Evolutionary conservation across 2,329 filamentous ascomycete genomes (phyloP), one percentile per base, ranked within the genome.

Genomic region (Aspergillus pseudotamarii): DNA sequence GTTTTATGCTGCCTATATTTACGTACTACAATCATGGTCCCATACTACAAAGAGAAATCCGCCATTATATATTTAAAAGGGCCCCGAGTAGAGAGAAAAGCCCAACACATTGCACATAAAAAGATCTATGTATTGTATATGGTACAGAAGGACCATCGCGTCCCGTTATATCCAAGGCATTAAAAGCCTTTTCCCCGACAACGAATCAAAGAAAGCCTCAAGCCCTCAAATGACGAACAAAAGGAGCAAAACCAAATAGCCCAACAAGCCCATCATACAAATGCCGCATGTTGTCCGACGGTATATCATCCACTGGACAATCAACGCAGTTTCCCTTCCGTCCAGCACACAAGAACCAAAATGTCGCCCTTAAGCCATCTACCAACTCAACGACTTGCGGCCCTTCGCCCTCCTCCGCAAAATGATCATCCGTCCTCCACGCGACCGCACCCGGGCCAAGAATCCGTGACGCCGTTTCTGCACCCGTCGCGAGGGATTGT

Each of bases 391-490:
- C 57, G 73, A 78, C 67, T 75, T 81, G 74, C 85, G 80, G 28
- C 84, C 83, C 80, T 85, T 88, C 61, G 80, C 72, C 70, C 80
- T 77, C 73, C 87, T 79, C 72, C 86, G 79, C 75, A 81, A 82
- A 67, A 89, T 67, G 56, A 84, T 78, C 73, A 82, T 82, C 70
- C 84, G 77, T 28, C 87, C 87, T 58, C 81, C 84, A 71, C 82
- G 81, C 26, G 80, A 81, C 71, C 79, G 79, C 64, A 87, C 66
- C 69, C 87, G 75, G 11, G 82, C 78, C 64, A 89, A 72, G 70
- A 88, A 89, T 2, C 87, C 87, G 76, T 87, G 85, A 69, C 87
- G 81, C 66, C 87, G 80, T 78, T 89, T 89, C 73, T 88, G 81
- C 48, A 88, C 84, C 51, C 83, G 72, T 66, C 88, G 84, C 57